Evolutionary conservation across 2,329 filamentous ascomycete species (phyloP).

Genomic region (Fusarium miscanthi): DNA sequence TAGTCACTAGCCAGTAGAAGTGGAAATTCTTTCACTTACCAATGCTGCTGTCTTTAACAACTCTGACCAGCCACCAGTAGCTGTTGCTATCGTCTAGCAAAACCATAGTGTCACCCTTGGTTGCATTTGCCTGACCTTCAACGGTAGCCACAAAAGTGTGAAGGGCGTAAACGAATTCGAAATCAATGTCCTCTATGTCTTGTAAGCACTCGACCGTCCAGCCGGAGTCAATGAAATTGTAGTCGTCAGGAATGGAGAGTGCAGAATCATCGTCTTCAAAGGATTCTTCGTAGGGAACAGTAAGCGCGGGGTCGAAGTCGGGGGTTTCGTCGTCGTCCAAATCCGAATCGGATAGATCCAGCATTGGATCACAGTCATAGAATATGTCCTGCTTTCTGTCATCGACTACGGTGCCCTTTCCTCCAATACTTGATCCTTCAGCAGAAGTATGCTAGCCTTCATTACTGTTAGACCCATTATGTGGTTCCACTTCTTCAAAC

Average conservation of each 20-base stretch:
- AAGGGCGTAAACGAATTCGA: slow-evolving; percentile 98
- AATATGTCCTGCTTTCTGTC: slow-evolving; percentile 28
- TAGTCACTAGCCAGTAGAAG: slow-evolving; percentile 1
- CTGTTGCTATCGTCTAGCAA: slow-evolving; percentile 98
- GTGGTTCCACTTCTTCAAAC: not conserved
- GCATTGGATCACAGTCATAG: slow-evolving; percentile 27
- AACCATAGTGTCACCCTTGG: slow-evolving; percentile 99
- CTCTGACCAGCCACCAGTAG: slow-evolving; percentile 98
- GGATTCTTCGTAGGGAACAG: slow-evolving; percentile 59
- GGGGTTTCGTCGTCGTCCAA: slow-evolving; percentile 34
- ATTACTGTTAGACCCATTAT: not conserved
- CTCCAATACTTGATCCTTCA: slow-evolving; percentile 1
- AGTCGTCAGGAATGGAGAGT: slow-evolving; percentile 65
- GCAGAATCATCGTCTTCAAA: slow-evolving; percentile 61
- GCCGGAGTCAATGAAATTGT: slow-evolving; percentile 75
- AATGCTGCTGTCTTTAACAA: slow-evolving; percentile 98
- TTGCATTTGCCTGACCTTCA: slow-evolving; percentile 97
- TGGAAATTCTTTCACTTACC: slow-evolving; percentile 56
- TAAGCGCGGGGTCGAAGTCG: slow-evolving; percentile 49
- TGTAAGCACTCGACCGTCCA: slow-evolving; percentile 89
- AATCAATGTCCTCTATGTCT: slow-evolving; percentile 97
- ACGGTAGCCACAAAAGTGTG: slow-evolving; percentile 98
- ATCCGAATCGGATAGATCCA: slow-evolving; percentile 19
- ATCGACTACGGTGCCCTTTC: not conserved
- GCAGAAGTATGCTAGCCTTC: slow-evolving; percentile 40